Evolutionary conservation across 768 basidiomycete species (phyloP).

Genomic region (Auricularia cornea): DNA sequence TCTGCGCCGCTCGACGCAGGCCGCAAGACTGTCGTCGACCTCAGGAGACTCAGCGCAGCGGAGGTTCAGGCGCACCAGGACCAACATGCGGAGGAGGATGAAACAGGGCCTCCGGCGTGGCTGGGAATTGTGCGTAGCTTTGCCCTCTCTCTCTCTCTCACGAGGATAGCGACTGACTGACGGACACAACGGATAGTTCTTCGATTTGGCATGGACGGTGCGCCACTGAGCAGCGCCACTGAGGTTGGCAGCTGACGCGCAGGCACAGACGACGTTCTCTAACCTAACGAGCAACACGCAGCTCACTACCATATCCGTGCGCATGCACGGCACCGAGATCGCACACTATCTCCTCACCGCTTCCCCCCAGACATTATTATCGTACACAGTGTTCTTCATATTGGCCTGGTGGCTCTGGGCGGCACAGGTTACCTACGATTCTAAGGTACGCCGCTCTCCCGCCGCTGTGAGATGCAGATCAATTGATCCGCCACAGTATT

Average conservation of each 20-base stretch:
- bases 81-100: background rate
- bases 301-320: background rate
- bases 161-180: too few species aligned
- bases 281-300: background rate
- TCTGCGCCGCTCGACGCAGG: too few species aligned
- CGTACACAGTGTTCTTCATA: background rate
- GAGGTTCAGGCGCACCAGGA: too few species aligned
- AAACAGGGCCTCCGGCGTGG: background rate
- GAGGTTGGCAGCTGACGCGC: too few species aligned
- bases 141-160: too few species aligned
- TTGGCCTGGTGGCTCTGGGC: background rate
- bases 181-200: background rate
- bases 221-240: too few species aligned
- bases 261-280: background rate
- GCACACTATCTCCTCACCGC: background rate
- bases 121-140: background rate
- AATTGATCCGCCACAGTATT: too few species aligned
- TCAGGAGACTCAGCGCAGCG: too few species aligned
- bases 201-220: background rate
- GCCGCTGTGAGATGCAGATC: too few species aligned
- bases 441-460: background rate
- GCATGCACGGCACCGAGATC: too few species aligned
- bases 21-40: too few species aligned
- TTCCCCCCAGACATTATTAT: background rate
- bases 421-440: background rate